These are phyloP conservation scores for Lentinula aciculospora DNA, from an alignment of 768 basidiomycete species.

Conservation along the genomic window DNA sequence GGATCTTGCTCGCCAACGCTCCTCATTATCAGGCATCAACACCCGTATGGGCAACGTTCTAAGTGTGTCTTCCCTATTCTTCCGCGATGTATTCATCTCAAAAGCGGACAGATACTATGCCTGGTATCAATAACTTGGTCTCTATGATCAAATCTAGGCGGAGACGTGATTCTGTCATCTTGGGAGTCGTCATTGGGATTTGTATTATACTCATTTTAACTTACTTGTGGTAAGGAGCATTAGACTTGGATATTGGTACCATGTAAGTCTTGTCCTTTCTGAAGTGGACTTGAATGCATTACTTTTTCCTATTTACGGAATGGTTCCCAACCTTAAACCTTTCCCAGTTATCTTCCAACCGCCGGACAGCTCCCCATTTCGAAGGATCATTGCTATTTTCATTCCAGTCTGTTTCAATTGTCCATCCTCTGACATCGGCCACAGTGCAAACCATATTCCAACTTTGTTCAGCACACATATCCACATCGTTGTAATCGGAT, in stretches of 20 bases:
- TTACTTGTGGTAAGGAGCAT: constrained; percentile 37
- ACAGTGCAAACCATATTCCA: constrained; percentile 76
- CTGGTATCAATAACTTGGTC: constrained; percentile 89
- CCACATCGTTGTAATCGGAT: constrained; percentile 76
- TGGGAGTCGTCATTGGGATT: constrained; percentile 85
- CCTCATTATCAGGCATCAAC: constrained; percentile 73
- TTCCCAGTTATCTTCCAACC: constrained; percentile 69
- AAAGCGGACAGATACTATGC: constrained; percentile 62
- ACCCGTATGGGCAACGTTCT: constrained; percentile 79
- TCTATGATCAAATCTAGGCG: constrained; percentile 91
- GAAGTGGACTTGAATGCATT: background rate
- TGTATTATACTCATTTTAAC: constrained; percentile 58
- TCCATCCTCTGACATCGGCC: constrained; percentile 75
- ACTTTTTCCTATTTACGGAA: constrained; percentile 8
- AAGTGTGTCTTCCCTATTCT: constrained; percentile 40
- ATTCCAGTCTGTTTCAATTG: constrained; percentile 57
- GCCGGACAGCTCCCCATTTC: constrained; percentile 60
- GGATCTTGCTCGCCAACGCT: constrained; percentile 82
- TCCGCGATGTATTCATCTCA: background rate
- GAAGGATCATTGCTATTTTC: constrained; percentile 24
- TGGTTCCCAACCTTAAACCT: constrained; percentile 50
- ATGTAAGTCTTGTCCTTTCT: background rate
- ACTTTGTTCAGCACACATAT: constrained; percentile 49
- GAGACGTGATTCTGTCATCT: constrained; percentile 82
- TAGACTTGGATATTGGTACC: background rate